Base-by-base conservation (phyloP, 2,329 filamentous ascomycete species). In the Blumeria hordei region DNA sequence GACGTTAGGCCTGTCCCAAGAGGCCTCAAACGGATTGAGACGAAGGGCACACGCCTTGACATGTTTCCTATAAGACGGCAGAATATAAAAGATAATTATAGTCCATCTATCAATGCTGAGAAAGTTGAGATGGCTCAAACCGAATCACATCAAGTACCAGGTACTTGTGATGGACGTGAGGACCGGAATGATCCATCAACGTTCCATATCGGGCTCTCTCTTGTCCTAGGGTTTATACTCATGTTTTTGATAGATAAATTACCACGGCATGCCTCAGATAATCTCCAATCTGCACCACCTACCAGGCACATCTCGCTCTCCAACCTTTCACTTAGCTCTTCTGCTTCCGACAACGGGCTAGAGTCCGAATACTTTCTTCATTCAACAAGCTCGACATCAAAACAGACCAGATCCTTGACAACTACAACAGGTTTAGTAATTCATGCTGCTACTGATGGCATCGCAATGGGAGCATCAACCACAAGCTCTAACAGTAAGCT, bases 241-340 rank as follows among this genome's bases (percentile, higher is more conserved):
- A 98, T 98, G 92, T 96, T 94, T 65, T 76, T 98, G 21, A 83
- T 98, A 64, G 90, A 98, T 68, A 81, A 85, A 54, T 69, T 94
- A 8, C 87, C 88, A 7, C 78, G 80, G 43, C 83, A 88, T 65
- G 78, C 81, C 6, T 75, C 76, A 1, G 74, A 85, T 18, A 73
- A 75, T 43, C 70, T 85, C 39, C 80, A 81, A 62, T 70, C 76
- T 18, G 73, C 76, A 39, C 80, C 82, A 12, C 73, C 80, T 54
- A 85, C 82, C 14, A 80, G 88, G 59, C 87, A 94, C 64, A 92
- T 96, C 62, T 93, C 86, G 56, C 73, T 96, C 45, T 86, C 92
- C 61, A 85, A 88, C 61, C 74, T 95, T 33, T 80, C 77, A 32
- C 71, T 74, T 50, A 72, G 72, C 9, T 69, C 70, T 21, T 50